phyloP scores from a whole-genome alignment of 23 red algal genomes.

The Pyropia haitanensis region DNA sequence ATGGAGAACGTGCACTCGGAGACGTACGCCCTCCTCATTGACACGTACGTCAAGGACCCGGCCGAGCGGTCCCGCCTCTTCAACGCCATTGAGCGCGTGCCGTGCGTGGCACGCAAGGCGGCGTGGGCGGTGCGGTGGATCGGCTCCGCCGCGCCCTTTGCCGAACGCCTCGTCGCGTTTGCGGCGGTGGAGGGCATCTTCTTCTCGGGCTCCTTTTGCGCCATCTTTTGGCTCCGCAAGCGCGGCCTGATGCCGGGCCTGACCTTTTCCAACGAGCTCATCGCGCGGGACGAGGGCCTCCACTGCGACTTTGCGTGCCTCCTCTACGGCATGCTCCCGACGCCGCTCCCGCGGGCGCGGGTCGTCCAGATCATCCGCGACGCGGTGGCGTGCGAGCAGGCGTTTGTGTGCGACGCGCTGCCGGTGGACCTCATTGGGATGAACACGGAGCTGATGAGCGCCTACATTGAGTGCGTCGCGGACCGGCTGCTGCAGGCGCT shows the following conservation, averaged over 20 bases:
- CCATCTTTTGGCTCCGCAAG: conserved; percentile 98
- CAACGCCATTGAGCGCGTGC: conserved; percentile 78
- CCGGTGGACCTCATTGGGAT: conserved; percentile 94
- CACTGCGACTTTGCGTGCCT: conserved; percentile 97
- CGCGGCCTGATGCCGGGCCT: conserved; percentile 97
- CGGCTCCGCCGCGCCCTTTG: conserved; percentile 53
- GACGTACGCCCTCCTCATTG: conserved; percentile 84
- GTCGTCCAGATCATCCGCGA: conserved; percentile 76
- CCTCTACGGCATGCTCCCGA: conserved; percentile 81
- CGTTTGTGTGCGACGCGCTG: conserved; percentile 86
- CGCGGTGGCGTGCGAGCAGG: conserved; percentile 91
- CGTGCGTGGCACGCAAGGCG: conserved; percentile 88
- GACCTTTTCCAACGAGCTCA: conserved; percentile 98
- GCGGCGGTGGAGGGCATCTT: conserved; percentile 99
- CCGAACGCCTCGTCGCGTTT: conserved; percentile 92
- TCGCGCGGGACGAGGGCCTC: conserved; percentile 92
- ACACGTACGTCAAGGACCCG: conserved; percentile 87
- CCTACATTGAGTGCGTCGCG: conserved; percentile 92
- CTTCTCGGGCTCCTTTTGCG: conserved; percentile 95
- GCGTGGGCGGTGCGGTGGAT: conserved; percentile 98
- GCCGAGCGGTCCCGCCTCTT: conserved; percentile 66
- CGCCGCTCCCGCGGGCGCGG: not conserved
- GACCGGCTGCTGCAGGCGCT: conserved; percentile 92
- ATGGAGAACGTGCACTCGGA: conserved; percentile 98
- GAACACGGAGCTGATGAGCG: conserved; percentile 88